Evolutionary conservation across 441 rosid genomes (phyloP).

Genomic region (Omphalea diandra): DNA sequence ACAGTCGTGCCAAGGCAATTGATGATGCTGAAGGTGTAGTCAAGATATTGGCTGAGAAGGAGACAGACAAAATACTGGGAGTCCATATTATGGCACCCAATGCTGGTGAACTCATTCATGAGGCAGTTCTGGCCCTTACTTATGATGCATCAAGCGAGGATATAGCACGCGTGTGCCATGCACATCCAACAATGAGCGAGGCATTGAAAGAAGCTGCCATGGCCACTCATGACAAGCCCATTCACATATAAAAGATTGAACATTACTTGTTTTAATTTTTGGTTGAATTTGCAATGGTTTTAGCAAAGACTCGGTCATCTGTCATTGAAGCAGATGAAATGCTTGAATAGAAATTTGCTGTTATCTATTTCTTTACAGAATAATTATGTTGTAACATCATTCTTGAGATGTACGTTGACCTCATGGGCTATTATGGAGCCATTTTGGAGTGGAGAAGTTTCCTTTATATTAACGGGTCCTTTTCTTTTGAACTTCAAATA

Average conservation of each 20-base stretch:
- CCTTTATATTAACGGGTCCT: neutral
- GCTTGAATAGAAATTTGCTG: conserved; percentile 28
- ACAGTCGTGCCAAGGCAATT: conserved; percentile 97
- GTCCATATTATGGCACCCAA: conserved; percentile 96
- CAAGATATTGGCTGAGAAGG: conserved; percentile 93
- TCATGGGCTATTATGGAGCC: neutral
- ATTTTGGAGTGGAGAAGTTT: neutral
- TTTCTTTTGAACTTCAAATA: too few species aligned
- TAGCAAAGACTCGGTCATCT: conserved; percentile 17
- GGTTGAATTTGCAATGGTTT: conserved; percentile 20
- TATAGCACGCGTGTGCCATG: conserved; percentile 96
- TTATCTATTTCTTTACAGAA: conserved; percentile 14
- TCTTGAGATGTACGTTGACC: neutral
- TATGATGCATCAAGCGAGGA: conserved; percentile 94
- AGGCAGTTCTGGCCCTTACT: conserved; percentile 81
- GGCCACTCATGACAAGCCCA: conserved; percentile 99
- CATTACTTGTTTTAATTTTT: conserved; percentile 12
- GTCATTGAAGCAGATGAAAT: conserved; percentile 24
- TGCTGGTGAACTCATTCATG: conserved; percentile 97
- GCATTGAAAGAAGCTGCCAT: conserved; percentile 99
- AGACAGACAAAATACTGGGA: conserved; percentile 88
- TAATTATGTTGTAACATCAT: conserved; percentile 14
- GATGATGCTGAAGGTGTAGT: conserved; percentile 89
- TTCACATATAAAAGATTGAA: conserved; percentile 63
- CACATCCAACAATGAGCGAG: conserved; percentile 99